These are phyloP conservation scores for Chalara sp. DNA, from an alignment of 2,329 filamentous ascomycete genomes.

Conservation along the genomic window DNA sequence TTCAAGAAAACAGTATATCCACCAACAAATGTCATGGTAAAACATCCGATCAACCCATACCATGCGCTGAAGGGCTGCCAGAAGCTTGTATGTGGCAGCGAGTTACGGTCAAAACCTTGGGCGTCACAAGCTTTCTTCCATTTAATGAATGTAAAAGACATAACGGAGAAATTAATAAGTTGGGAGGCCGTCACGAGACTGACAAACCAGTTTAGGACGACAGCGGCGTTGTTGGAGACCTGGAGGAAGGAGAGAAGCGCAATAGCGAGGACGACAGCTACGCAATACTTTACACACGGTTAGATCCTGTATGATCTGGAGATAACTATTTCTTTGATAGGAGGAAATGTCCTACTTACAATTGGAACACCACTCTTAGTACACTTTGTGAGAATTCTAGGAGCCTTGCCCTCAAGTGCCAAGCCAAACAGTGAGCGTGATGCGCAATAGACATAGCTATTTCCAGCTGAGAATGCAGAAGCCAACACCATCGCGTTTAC, in stretches of 20 bases:
- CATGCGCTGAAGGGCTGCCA: slow-evolving; percentile 53
- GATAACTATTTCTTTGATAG: slow-evolving; percentile 25
- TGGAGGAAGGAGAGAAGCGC: slow-evolving; percentile 55
- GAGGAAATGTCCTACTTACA: background rate
- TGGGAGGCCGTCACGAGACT: slow-evolving; percentile 48
- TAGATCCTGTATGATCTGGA: background rate
- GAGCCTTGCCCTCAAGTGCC: slow-evolving; percentile 45
- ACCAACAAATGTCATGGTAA: slow-evolving; percentile 53
- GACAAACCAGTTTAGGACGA: slow-evolving; percentile 56
- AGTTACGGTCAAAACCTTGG: slow-evolving; percentile 36
- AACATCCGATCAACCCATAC: slow-evolving; percentile 42
- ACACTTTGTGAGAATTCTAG: slow-evolving; percentile 41
- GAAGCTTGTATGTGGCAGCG: slow-evolving; percentile 42
- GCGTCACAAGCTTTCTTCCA: slow-evolving; percentile 44
- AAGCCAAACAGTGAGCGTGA: slow-evolving; percentile 46
- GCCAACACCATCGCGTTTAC: slow-evolving; percentile 51
- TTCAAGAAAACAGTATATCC: slow-evolving; percentile 57
- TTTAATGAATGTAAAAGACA: slow-evolving; percentile 48
- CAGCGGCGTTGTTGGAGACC: slow-evolving; percentile 46
- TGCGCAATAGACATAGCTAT: slow-evolving; percentile 31
- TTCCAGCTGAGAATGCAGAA: slow-evolving; percentile 47
- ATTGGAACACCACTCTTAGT: slow-evolving; percentile 42
- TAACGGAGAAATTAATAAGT: slow-evolving; percentile 46
- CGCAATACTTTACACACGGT: slow-evolving; percentile 37
- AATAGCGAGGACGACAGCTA: slow-evolving; percentile 47